Evolutionary conservation across 176 grass and related monocot genomes (phyloP).

Genomic region (Thinopyrum elongatum): DNA sequence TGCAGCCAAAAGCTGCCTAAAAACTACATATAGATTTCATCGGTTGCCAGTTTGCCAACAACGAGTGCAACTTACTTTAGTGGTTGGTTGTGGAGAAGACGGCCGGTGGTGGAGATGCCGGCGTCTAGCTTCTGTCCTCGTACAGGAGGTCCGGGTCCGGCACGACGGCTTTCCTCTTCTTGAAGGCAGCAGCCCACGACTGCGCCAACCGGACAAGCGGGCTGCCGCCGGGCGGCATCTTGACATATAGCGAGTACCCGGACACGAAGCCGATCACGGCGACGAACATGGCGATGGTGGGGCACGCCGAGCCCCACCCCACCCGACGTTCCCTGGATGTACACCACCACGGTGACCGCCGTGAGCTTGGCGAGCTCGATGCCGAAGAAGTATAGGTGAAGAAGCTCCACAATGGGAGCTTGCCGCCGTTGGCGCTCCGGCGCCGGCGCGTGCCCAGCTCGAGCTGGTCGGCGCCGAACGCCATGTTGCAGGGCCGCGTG

Average conservation of each 20-base stretch:
- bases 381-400: slow-evolving; percentile 71
- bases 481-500: slow-evolving; percentile 69
- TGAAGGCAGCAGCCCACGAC: slow-evolving; percentile 49
- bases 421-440: neutral
- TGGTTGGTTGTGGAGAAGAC: slow-evolving; percentile 75
- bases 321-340: slow-evolving; percentile 66
- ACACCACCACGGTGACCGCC: slow-evolving; percentile 54
- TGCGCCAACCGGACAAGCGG: slow-evolving; percentile 56
- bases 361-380: slow-evolving; percentile 48
- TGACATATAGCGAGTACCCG: slow-evolving; percentile 59
- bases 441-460: slow-evolving; percentile 29
- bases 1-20: too few species aligned
- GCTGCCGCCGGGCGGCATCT: slow-evolving; percentile 58
- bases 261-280: slow-evolving; percentile 55
- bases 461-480: slow-evolving; percentile 83
- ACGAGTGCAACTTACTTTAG: slow-evolving; percentile 45
- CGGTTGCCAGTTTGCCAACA: neutral
- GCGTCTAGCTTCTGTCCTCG: slow-evolving; percentile 62
- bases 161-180: slow-evolving; percentile 42
- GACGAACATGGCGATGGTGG: slow-evolving; percentile 54
- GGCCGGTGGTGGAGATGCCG: slow-evolving; percentile 49
- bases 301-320: slow-evolving; percentile 68
- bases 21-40: neutral
- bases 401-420: slow-evolving; percentile 45
- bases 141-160: slow-evolving; percentile 44